Base-by-base conservation (phyloP, 345 rosid genomes). In the Salix caprea region DNA sequence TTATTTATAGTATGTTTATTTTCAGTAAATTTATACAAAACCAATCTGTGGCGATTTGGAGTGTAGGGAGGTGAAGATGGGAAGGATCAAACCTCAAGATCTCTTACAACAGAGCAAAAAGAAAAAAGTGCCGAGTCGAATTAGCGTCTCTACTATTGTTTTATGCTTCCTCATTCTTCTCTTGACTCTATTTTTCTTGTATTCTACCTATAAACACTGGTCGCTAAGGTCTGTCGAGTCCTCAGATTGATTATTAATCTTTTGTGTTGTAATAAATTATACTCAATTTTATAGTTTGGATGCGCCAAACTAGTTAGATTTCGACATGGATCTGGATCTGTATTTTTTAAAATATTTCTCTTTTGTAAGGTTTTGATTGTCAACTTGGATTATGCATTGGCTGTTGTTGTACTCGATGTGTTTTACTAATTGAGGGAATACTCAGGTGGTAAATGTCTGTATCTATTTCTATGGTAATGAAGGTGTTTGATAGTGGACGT, bases 81-180 rank as follows among this genome's bases (percentile, higher is more conserved):
- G 85, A 77, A 90, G 91, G 88, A 92, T 92, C 76, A 92, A 92
- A 56, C 97, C 97, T 37, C 93, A 89, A 77, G 94, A 94, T 42
- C 78, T 92, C 65, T 70, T 92, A 72, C 86, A 81, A 67, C 93
- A 90, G 84, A 92, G 97, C 88, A 92, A 92, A 78, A 89, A 86
- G 88, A 92, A 90, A 89, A 90, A 89, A 68, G 90, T 82, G 46
- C 91, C 94, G 5, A 76, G 84, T 82, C 89, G 87, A 65, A 85
- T 90, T 15, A 87, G 94, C 78, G 44, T 82, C 23, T 80, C 88
- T 61, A 86, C 85, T 64, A 78, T 92, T 73, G 39, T 90, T 64
- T 65, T 86, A 5, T 86, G 79, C 83, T 65, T 72, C 74, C 83
- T 86, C 80, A 85, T 88, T 74, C 26, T 82, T 28, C 52, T 89